Percentiles rank a stretch among this genome's conserved stretches.
phyloP scores from a whole-genome alignment of 202 grass and related monocot species.

The Zoysia matrella region DNA sequence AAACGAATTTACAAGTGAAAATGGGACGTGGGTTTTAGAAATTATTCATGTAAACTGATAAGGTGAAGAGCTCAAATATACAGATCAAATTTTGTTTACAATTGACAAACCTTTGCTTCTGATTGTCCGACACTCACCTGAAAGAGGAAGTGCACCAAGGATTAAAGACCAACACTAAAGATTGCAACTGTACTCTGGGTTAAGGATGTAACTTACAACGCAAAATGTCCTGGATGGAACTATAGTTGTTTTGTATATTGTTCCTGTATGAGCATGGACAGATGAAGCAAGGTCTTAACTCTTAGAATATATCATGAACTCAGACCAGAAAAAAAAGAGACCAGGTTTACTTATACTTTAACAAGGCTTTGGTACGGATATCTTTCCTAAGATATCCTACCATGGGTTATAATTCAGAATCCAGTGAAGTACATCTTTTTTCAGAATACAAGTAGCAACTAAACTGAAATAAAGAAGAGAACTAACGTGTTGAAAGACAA shows the following conservation, averaged over 20 bases:
- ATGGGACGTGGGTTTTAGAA: slow-evolving; percentile 15
- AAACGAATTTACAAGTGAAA: slow-evolving; percentile 3
- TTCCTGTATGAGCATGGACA: slow-evolving; percentile 65
- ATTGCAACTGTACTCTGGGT: slow-evolving; percentile 27
- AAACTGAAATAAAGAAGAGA: not conserved
- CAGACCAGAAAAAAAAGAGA: slow-evolving; percentile 7
- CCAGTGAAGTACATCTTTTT: slow-evolving; percentile 1
- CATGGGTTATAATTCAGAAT: slow-evolving; percentile 26
- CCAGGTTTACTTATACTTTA: slow-evolving; percentile 33
- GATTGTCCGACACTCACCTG: slow-evolving; percentile 95
- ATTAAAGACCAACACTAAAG: slow-evolving; percentile 35
- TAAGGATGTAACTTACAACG: slow-evolving; percentile 65
- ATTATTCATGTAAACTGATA: not conserved
- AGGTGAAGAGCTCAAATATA: slow-evolving; percentile 21
- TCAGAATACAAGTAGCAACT: not conserved
- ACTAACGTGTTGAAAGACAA: not conserved
- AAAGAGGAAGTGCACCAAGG: slow-evolving; percentile 33
- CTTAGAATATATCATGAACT: not conserved
- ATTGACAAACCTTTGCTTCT: slow-evolving; percentile 89
- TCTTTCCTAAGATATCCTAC: not conserved
- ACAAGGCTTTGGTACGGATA: slow-evolving; percentile 6
- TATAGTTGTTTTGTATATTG: slow-evolving; percentile 89
- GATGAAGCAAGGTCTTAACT: slow-evolving; percentile 26
- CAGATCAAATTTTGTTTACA: slow-evolving; percentile 28
- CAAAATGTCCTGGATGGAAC: slow-evolving; percentile 98